phyloP scores from a whole-genome alignment of 768 basidiomycete genomes.

The Coprinopsis strossmayeri region DNA sequence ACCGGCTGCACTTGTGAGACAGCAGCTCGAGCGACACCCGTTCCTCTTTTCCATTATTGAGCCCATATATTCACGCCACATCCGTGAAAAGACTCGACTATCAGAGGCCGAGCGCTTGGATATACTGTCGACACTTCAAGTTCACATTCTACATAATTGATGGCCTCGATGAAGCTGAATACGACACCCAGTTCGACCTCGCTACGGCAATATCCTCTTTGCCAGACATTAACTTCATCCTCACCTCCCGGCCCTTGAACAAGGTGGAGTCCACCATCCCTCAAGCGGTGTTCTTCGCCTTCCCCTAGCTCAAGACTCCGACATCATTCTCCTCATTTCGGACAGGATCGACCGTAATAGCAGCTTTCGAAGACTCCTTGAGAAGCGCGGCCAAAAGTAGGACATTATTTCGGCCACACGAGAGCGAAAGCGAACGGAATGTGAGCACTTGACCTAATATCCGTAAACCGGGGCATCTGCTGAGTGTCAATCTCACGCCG shows the following conservation, averaged over 20 bases:
- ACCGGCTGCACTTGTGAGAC: not conserved
- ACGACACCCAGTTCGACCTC: slow-evolving; percentile 1
- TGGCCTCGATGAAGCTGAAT: slow-evolving; percentile 1
- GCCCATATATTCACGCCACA: not conserved
- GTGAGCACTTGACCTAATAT: not conserved
- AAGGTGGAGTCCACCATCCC: not conserved
- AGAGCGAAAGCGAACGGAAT: not conserved
- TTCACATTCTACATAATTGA: not conserved
- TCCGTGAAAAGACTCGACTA: not conserved
- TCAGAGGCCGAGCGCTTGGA: not conserved
- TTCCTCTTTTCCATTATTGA: not conserved
- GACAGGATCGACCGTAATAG: not conserved
- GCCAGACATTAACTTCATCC: not conserved
- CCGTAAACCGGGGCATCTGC: too few species aligned
- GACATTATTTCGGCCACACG: not conserved
- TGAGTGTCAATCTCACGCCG: too few species aligned
- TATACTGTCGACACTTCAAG: not conserved
- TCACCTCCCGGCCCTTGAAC: not conserved
- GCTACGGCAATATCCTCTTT: not conserved
- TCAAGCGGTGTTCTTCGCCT: not conserved
- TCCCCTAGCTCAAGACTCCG: slow-evolving; percentile 1
- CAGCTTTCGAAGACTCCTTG: not conserved
- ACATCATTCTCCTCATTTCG: not conserved
- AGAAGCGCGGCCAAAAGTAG: not conserved
- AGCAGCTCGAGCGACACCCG: not conserved